Evolutionary conservation across 1,139 yeast species (phyloP), one percentile per base, ranked within the genome.

Genomic region (Saccharomycopsis phalli): DNA sequence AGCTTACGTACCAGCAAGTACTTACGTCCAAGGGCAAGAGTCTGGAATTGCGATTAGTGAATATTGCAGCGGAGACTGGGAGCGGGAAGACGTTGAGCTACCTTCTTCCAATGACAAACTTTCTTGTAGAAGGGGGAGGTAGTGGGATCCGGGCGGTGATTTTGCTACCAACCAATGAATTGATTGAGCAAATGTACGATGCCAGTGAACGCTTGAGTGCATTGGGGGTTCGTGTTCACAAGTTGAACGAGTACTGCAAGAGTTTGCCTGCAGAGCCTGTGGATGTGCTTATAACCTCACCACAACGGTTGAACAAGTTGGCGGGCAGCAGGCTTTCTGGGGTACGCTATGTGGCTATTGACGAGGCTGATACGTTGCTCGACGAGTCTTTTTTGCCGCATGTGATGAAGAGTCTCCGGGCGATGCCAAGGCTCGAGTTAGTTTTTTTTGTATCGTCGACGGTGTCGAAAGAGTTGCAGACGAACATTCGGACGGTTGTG

Each of bases 31-130:
- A 49, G 38, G 53, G 46, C 41, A 63, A 60, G 23, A 58, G 59
- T 30, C 46, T 50, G 14, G 65, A 69, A 45, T 59, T 76, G 33
- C 77, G 77, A 50, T 70, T 81, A 0, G 86, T 76, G 61, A 76
- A 94, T 2, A 59, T 91, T 44, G 96, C 96, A 2, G 95, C 96
- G 2, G 97, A 91, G 56, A 91, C 98, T 0, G 98, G 97, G 0
- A 81, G 94, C 0, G 97, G 98, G 6, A 91, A 91, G 57, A 91
- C 98, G 0, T 76, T 95, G 76, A 87, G 96, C 0, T 91, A 88
- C 55, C 58, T 88, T 46, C 75, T 83, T 0, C 87, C 95, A 0
- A 50, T 88, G 30, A 51, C 88, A 38, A 81, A 86, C 40, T 75
- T 73, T 49, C 62, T 84, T 51, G 75, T 71, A 50, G 77, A 80